These are phyloP conservation scores for Cutaneotrichosporon sp. DNA, from an alignment of 1,284 basidiomycete species.

Conservation along the genomic window DNA sequence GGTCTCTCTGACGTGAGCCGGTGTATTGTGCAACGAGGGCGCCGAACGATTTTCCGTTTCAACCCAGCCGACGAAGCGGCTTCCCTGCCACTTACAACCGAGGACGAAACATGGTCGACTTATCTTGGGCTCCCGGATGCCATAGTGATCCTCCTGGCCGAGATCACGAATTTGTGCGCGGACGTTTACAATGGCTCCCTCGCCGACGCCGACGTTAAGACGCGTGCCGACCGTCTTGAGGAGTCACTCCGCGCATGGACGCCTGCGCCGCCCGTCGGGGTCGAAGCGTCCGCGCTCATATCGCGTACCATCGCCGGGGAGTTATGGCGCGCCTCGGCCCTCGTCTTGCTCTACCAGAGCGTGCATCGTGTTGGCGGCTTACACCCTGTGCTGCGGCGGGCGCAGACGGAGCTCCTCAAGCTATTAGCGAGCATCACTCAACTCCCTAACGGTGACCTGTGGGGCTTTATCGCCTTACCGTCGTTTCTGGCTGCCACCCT, in stretches of 20 bases:
- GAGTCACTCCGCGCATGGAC: conserved; percentile 20
- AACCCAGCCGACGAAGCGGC: conserved; percentile 5
- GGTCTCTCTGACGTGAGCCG: conserved; percentile 28
- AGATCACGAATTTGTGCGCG: conserved; percentile 30
- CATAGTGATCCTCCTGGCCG: conserved; percentile 29
- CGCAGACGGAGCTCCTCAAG: conserved; percentile 20
- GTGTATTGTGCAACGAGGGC: conserved; percentile 29
- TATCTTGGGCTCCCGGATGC: conserved; percentile 33
- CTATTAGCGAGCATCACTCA: conserved; percentile 23
- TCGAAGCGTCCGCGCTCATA: conserved; percentile 23
- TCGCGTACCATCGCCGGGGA: conserved; percentile 27
- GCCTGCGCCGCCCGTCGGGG: not conserved
- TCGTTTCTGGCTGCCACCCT: conserved; percentile 29
- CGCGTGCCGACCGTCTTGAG: conserved; percentile 26
- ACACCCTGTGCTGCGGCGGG: conserved; percentile 26
- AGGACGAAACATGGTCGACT: conserved; percentile 28
- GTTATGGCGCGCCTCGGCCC: conserved; percentile 24
- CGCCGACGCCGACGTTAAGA: conserved; percentile 8
- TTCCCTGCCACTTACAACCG: conserved; percentile 4
- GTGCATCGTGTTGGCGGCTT: conserved; percentile 28
- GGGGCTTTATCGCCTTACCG: conserved; percentile 27
- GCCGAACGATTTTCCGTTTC: conserved; percentile 17
- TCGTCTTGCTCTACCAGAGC: conserved; percentile 26
- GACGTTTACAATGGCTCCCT: conserved; percentile 4
- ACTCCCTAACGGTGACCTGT: conserved; percentile 28